Evolutionary conservation across 2,329 filamentous ascomycete species (phyloP), one percentile per base, ranked within the genome.

Genomic region (Geosmithia putterillii): DNA sequence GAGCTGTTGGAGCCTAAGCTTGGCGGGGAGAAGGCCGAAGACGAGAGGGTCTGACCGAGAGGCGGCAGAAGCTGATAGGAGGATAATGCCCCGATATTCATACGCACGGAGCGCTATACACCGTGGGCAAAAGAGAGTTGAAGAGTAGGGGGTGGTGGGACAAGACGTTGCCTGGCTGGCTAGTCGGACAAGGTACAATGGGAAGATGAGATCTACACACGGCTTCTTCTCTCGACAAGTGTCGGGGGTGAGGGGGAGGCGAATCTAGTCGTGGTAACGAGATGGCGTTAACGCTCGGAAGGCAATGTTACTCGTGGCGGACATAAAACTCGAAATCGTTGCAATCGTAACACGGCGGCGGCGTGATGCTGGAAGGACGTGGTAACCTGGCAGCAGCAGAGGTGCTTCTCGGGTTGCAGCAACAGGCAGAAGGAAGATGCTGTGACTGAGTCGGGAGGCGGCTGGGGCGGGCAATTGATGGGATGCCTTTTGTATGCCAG

Each of bases 21-120:
- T 81, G 74, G 69, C 85, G 81, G 66, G 85, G 82, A 40, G 38
- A 40, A 40, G 49, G 78, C 76, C 63, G 77, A 79, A 54, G 82
- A 83, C 47, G 82, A 81, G 58, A 79, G 79, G 59, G 81, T 73
- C 64, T 81, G 79, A 48, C 80, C 76, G 25, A 28, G 20, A 22
- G 38, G 38, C 57, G 77, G 73, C 60, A 79, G 79, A 50, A 81
- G 81, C 56, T 85, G 69, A 36, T 38, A 19, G 15, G 28, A 32
- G 53, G 83, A 82, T 55, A 86, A 66, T 69, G 81, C 83, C 61
- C 87, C 82, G 69, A 69, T 55, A 51, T 51, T 82, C 66, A 71
- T 70, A 70, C 83, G 83, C 65, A 79, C 68, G 59, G 78, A 48
- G 45, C 77, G 76, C 62, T 32, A 32, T 12, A 32, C 43, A 48